Percentiles rank a stretch among this genome's conserved stretches.
Conservation (phyloP, 345 rosid genomes). For the Melaleuca alternifolia region DNA sequence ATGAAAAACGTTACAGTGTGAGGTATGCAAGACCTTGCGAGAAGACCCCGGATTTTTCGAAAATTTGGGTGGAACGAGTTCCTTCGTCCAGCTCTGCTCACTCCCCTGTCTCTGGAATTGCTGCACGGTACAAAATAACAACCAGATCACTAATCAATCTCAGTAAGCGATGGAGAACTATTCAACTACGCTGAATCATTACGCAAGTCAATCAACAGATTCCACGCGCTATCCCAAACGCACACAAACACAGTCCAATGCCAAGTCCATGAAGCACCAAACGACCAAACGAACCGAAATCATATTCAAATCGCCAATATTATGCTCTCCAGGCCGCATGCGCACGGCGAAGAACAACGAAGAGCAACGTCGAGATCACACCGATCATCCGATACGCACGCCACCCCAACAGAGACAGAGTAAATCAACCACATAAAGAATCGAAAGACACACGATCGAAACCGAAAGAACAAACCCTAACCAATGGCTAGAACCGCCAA, state of each 20-base stretch:
- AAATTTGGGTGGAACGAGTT: constrained; percentile 41
- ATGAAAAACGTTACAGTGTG: neutral
- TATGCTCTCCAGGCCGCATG: neutral
- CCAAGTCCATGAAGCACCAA: neutral
- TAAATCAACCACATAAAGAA: neutral
- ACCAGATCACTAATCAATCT: neutral
- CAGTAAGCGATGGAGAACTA: neutral
- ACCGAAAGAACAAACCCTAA: neutral
- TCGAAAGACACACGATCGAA: neutral
- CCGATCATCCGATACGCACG: neutral
- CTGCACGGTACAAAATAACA: neutral
- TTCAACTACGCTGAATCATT: neutral
- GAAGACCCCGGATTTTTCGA: constrained; percentile 32
- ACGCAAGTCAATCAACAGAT: neutral
- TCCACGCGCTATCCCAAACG: neutral
- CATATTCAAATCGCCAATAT: neutral
- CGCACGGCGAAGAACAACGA: neutral
- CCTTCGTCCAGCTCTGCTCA: constrained; percentile 40
- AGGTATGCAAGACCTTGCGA: constrained; percentile 33
- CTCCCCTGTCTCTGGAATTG: constrained; percentile 22
- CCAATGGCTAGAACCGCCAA: neutral
- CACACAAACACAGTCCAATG: neutral
- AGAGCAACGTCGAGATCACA: neutral
- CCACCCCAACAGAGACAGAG: neutral
- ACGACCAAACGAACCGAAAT: neutral